Percentiles rank a stretch among this genome's conserved stretches.
phyloP scores from a whole-genome alignment of 2,329 filamentous ascomycete species.

The Calonectria crousiana region DNA sequence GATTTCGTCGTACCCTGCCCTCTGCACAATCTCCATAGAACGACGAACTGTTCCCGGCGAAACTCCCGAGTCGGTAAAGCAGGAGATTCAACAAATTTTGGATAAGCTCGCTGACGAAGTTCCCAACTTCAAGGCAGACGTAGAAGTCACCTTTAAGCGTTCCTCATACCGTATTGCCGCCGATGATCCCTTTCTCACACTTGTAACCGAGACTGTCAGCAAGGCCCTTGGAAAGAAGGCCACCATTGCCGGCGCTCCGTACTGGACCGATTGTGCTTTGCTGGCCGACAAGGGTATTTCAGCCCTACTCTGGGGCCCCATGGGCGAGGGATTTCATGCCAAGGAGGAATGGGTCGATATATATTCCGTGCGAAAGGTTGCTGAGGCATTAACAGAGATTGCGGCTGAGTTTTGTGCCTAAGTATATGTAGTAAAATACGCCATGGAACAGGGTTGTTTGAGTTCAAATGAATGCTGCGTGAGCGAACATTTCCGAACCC shows the following conservation, averaged over 20 bases:
- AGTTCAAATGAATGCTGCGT: not conserved
- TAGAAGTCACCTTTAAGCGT: conserved; percentile 56
- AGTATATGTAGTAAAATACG: not conserved
- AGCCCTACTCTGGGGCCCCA: conserved; percentile 59
- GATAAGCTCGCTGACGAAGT: conserved; percentile 47
- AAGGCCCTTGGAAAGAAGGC: conserved; percentile 43
- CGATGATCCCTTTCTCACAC: conserved; percentile 55
- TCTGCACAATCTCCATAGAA: conserved; percentile 62
- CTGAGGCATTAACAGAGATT: conserved; percentile 42
- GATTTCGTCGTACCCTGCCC: conserved; percentile 62
- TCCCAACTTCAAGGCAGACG: conserved; percentile 54
- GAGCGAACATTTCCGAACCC: not conserved
- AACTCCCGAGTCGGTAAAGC: conserved; percentile 50
- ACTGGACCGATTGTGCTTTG: conserved; percentile 66
- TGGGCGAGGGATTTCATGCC: conserved; percentile 61
- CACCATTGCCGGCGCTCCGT: conserved; percentile 47
- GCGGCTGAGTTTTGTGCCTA: conserved; percentile 47
- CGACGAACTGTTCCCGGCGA: conserved; percentile 61
- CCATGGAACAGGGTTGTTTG: not conserved
- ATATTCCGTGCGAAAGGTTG: conserved; percentile 54
- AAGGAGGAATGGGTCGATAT: conserved; percentile 64
- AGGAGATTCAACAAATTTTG: conserved; percentile 54
- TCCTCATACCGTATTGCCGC: conserved; percentile 54
- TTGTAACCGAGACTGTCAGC: conserved; percentile 45
- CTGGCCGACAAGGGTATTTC: conserved; percentile 59